Percentiles rank a stretch among this genome's conserved stretches.
phyloP scores from a whole-genome alignment of 1,284 basidiomycete species.

The Athelia psychrophila region DNA sequence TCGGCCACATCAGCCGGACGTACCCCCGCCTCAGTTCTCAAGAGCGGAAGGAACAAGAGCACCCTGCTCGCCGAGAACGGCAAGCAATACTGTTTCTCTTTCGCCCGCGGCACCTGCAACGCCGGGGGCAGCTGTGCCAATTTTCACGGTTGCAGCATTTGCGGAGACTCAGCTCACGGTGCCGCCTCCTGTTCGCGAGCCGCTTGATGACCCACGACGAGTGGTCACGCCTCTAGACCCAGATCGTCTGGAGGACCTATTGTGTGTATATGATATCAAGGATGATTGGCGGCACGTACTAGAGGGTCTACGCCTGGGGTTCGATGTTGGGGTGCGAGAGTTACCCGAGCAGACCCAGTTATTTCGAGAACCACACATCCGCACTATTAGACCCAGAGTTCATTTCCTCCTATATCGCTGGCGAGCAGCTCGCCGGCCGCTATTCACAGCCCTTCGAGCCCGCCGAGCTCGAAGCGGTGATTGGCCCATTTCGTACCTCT shows the following conservation, averaged over 20 bases:
- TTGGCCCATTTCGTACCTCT: slow-evolving; percentile 34
- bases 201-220: slow-evolving; percentile 19
- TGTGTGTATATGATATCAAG: slow-evolving; percentile 12
- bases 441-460: slow-evolving; percentile 26
- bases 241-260: slow-evolving; percentile 10
- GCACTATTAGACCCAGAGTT: slow-evolving; percentile 17
- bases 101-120: slow-evolving; percentile 10
- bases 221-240: slow-evolving; percentile 22
- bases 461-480: slow-evolving; percentile 24
- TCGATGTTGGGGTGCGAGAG: slow-evolving; percentile 24
- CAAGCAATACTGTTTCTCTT: slow-evolving; percentile 18
- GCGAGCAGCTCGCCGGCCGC: slow-evolving; percentile 29
- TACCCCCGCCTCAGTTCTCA: slow-evolving; percentile 9
- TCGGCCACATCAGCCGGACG: slow-evolving; percentile 15
- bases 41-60: slow-evolving; percentile 4
- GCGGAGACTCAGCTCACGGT: slow-evolving; percentile 19
- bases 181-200: slow-evolving; percentile 16
- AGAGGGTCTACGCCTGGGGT: slow-evolving; percentile 23
- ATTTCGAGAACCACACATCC: slow-evolving; percentile 28
- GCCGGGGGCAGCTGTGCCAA: slow-evolving; percentile 13
- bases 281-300: slow-evolving; percentile 21
- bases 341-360: slow-evolving; percentile 10
- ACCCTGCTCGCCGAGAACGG: slow-evolving; percentile 13
- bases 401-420: slow-evolving; percentile 23
- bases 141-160: slow-evolving; percentile 25